These are phyloP conservation scores for Carex cristatella DNA, from an alignment of 176 grass and related monocot genomes.

Conservation along the genomic window DNA sequence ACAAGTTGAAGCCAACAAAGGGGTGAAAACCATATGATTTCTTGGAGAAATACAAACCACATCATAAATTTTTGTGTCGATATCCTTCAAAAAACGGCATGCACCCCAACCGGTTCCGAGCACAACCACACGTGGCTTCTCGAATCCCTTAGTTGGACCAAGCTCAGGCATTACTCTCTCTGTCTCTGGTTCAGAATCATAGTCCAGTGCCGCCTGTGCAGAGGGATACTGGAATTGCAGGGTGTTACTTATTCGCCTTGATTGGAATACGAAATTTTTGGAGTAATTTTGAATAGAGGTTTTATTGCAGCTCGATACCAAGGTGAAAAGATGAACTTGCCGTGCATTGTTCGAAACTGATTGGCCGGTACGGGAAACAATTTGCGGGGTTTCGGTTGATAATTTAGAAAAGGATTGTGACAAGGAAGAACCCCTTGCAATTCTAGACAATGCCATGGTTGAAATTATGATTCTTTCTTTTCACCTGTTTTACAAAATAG, in stretches of 20 bases:
- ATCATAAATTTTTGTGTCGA: conserved; percentile 67
- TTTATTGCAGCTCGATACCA: not conserved
- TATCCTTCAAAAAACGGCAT: conserved; percentile 79
- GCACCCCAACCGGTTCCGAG: conserved; percentile 85
- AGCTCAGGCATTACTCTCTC: conserved; percentile 29
- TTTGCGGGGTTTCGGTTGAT: conserved; percentile 20
- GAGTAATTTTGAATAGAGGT: conserved; percentile 6
- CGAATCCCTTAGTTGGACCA: conserved; percentile 35
- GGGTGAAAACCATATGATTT: conserved; percentile 98
- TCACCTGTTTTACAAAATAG: not conserved
- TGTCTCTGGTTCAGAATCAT: conserved; percentile 10
- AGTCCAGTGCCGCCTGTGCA: conserved; percentile 17
- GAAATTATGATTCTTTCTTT: not conserved
- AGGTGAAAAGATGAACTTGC: not conserved
- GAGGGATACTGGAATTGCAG: conserved; percentile 17
- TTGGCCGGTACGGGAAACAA: not conserved
- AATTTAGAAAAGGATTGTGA: conserved; percentile 44
- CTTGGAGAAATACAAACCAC: conserved; percentile 88
- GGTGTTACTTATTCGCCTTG: conserved; percentile 43
- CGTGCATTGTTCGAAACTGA: not conserved
- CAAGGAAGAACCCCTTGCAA: conserved; percentile 39
- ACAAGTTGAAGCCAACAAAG: conserved; percentile 88
- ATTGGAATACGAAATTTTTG: not conserved
- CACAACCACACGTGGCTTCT: conserved; percentile 81
- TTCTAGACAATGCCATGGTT: conserved; percentile 46